Conservation (phyloP, 2,329 filamentous ascomycete genomes). For the Claviceps humidiphila region DNA sequence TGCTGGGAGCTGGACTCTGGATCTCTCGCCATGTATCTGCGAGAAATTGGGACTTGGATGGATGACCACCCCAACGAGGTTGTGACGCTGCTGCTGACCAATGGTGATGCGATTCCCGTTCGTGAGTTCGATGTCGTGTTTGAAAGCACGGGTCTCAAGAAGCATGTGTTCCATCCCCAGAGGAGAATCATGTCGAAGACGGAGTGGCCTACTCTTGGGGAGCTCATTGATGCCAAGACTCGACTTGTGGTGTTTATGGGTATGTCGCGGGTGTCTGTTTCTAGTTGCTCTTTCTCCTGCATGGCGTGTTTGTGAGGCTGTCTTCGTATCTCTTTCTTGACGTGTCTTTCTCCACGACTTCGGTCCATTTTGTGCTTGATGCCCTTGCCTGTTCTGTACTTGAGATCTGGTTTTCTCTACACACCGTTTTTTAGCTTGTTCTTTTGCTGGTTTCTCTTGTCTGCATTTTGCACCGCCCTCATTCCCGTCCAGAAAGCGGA, state of each 20-base stretch:
- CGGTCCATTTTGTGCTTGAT: too few species aligned
- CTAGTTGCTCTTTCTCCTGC: too few species aligned
- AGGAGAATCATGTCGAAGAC: constrained; percentile 24
- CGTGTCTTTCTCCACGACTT: not conserved
- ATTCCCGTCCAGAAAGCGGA: not conserved
- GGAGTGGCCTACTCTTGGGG: constrained; percentile 57
- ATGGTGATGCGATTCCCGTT: constrained; percentile 44
- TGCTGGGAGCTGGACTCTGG: constrained; percentile 49
- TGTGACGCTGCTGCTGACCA: constrained; percentile 49
- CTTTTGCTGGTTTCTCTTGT: not conserved
- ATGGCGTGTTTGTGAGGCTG: too few species aligned
- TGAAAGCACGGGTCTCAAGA: constrained; percentile 37
- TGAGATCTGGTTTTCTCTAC: too few species aligned
- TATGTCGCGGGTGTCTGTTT: constrained; percentile 13
- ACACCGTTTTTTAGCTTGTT: not conserved
- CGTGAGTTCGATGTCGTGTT: constrained; percentile 42
- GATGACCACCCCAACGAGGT: constrained; percentile 46
- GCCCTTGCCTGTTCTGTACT: not conserved
- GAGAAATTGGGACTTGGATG: constrained; percentile 46
- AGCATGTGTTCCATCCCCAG: constrained; percentile 41
- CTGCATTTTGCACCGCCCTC: not conserved
- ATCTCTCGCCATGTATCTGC: constrained; percentile 39
- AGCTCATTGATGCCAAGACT: constrained; percentile 47
- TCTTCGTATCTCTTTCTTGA: too few species aligned
- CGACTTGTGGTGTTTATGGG: constrained; percentile 62